Conservation (phyloP, 306 rosid genomes). For the Cucurbita moschata region DNA sequence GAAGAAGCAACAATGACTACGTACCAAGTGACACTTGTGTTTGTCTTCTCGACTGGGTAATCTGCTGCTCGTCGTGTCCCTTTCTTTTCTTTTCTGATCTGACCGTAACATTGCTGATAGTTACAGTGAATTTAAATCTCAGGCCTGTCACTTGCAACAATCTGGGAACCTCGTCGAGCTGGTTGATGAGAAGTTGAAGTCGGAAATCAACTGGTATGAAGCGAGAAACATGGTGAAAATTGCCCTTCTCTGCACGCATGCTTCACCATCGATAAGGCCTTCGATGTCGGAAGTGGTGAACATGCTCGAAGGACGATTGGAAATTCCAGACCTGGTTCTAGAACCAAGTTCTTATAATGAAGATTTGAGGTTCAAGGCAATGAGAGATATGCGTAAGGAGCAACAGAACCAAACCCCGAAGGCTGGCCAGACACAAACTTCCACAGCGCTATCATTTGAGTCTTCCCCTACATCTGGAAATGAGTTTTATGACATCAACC, state of each 20-base stretch:
- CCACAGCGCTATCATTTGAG: constrained; percentile 19
- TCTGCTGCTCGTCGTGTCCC: background rate
- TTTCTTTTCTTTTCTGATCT: background rate
- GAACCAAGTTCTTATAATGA: constrained; percentile 24
- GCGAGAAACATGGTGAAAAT: constrained; percentile 43
- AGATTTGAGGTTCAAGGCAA: constrained; percentile 65
- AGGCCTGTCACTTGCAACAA: constrained; percentile 51
- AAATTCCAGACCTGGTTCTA: constrained; percentile 31
- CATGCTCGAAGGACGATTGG: constrained; percentile 44
- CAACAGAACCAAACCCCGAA: constrained; percentile 17
- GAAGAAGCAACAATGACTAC: constrained; percentile 44
- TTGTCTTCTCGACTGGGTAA: constrained; percentile 45
- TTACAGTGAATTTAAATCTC: background rate
- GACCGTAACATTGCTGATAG: background rate
- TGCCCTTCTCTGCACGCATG: constrained; percentile 49
- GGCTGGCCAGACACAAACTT: constrained; percentile 24
- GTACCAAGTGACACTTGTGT: constrained; percentile 30
- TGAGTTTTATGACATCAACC: constrained; percentile 15
- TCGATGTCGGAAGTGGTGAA: constrained; percentile 58
- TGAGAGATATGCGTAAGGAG: constrained; percentile 41
- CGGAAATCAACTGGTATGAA: constrained; percentile 20
- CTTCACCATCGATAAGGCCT: constrained; percentile 47
- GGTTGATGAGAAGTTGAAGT: constrained; percentile 42
- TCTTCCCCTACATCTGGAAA: constrained; percentile 22
- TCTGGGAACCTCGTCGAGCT: constrained; percentile 30